These are phyloP conservation scores for Komagataella pastoris DNA, from an alignment of 805 yeast species.

Conservation along the genomic window DNA sequence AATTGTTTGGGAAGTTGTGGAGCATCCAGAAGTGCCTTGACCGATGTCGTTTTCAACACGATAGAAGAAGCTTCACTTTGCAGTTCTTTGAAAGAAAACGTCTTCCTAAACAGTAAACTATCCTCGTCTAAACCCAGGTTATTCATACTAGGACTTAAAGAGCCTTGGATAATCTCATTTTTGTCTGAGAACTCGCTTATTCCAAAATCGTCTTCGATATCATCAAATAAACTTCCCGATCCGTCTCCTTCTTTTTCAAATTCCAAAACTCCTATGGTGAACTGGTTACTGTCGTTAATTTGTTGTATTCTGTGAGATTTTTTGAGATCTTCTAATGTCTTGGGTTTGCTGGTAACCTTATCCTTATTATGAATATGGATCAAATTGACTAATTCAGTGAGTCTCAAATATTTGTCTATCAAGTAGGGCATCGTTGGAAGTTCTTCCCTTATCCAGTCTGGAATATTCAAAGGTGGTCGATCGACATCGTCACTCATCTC, in stretches of 20 bases:
- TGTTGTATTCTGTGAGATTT: background rate
- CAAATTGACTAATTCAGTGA: constrained; percentile 42
- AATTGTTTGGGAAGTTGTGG: background rate
- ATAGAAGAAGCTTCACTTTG: constrained; percentile 25
- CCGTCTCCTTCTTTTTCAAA: constrained; percentile 14
- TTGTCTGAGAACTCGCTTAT: constrained; percentile 46
- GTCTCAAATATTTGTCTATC: constrained; percentile 50
- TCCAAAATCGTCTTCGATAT: constrained; percentile 43
- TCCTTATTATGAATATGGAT: constrained; percentile 16
- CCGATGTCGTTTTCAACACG: constrained; percentile 13
- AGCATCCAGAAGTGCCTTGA: background rate
- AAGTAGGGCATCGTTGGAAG: constrained; percentile 57
- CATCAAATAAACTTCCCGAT: constrained; percentile 16
- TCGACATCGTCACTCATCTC: constrained; percentile 40
- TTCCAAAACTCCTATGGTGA: constrained; percentile 17
- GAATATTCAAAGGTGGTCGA: constrained; percentile 42
- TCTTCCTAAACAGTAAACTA: constrained; percentile 23
- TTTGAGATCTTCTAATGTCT: constrained; percentile 7
- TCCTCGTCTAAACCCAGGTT: constrained; percentile 1
- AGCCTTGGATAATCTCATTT: constrained; percentile 4
- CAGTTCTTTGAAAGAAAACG: constrained; percentile 26
- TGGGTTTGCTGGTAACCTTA: constrained; percentile 7
- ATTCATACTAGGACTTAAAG: background rate
- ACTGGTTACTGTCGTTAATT: constrained; percentile 6
- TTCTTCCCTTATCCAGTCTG: constrained; percentile 38